Evolutionary conservation across 257 asterid species (phyloP).

Genomic region (Primulina huaijiensis): DNA sequence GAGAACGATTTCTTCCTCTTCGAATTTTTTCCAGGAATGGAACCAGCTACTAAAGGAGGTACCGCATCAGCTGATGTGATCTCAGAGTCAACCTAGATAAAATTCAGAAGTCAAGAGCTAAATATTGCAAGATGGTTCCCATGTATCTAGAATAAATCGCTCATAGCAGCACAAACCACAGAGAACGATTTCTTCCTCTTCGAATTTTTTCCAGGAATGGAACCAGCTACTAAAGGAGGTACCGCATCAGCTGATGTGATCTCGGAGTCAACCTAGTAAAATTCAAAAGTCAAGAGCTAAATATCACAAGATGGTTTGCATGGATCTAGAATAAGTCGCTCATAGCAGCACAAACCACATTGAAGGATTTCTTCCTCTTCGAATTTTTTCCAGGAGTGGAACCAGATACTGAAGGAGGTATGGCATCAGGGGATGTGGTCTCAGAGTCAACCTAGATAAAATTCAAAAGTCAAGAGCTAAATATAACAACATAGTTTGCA

Average conservation of each 20-base stretch:
- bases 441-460: not conserved
- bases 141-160: constrained; percentile 19
- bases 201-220: not conserved
- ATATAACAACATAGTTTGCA: not conserved
- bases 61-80: not conserved
- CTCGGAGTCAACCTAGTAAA: not conserved
- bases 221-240: not conserved
- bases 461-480: not conserved
- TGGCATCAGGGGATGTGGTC: not conserved
- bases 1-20: not conserved
- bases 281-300: not conserved
- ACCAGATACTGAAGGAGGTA: not conserved
- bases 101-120: constrained; percentile 23
- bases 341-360: not conserved
- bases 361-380: not conserved
- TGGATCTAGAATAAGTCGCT: constrained; percentile 7
- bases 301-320: not conserved
- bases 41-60: not conserved
- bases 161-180: constrained; percentile 35
- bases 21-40: not conserved
- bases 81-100: not conserved
- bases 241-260: not conserved
- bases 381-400: not conserved
- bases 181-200: not conserved
- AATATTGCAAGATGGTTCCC: constrained; percentile 13